These are phyloP conservation scores for Rhodotorula sp. DNA, from an alignment of 1,284 basidiomycete genomes.

Conservation along the genomic window DNA sequence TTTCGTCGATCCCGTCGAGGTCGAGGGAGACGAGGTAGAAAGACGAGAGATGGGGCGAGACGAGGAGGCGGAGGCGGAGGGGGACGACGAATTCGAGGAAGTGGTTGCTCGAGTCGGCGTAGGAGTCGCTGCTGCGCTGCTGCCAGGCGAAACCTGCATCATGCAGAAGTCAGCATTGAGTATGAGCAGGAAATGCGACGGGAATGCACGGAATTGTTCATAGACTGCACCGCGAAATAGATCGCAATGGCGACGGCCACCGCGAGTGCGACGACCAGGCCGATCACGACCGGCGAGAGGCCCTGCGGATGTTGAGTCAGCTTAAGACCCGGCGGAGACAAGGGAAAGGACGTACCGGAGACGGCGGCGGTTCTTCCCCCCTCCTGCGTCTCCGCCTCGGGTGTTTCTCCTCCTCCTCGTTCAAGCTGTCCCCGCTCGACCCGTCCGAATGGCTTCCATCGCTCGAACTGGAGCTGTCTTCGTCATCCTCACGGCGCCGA, in stretches of 20 bases:
- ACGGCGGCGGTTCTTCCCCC: background rate
- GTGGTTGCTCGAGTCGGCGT: too few relatives aligned
- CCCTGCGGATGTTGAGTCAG: background rate
- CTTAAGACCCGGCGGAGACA: fast-evolving
- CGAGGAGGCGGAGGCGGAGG: background rate
- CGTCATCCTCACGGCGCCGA: background rate
- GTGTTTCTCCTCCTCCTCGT: background rate
- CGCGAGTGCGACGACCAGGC: background rate
- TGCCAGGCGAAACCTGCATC: too few relatives aligned
- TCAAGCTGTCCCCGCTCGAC: background rate
- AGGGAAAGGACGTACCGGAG: background rate
- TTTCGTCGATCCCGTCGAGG: background rate
- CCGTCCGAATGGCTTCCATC: background rate
- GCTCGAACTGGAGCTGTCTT: too few relatives aligned
- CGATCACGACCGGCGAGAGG: background rate
- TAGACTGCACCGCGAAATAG: conserved; percentile 3
- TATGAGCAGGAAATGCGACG: too few relatives aligned
- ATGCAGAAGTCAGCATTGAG: too few relatives aligned
- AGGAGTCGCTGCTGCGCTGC: too few relatives aligned
- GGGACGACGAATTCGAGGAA: background rate
- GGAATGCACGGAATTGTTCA: background rate
- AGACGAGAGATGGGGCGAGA: background rate
- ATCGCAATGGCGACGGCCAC: background rate
- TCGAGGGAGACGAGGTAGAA: background rate
- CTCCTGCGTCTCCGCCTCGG: background rate